Base-by-base conservation (phyloP, 2,329 filamentous ascomycete genomes). In the Diaporthe capsici region DNA sequence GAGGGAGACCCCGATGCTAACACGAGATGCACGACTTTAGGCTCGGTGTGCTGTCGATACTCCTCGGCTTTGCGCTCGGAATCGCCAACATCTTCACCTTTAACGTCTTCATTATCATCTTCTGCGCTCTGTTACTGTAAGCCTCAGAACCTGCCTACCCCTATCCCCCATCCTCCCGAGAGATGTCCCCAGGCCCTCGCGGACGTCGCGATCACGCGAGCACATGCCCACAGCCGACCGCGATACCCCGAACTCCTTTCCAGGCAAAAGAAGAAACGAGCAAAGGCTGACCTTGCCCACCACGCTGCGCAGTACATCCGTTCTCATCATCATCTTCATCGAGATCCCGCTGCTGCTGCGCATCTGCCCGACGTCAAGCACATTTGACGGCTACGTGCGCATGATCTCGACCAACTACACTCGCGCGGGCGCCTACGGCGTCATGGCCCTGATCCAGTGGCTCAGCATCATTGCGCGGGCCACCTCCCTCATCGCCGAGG, bases 331-430 rank as follows among this genome's bases (percentile, higher is more conserved):
- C 82, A 87, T 97, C 82, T 97, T 97, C 86, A 90, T 96, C 82
- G 94, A 99, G 85, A 93, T 99, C 25, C 97, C 97, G 39, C 93
- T 98, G 76, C 94, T 99, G 75, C 93, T 99, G 77, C 94, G 97
- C 86, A 98, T 99, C 87, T 99, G 97, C 88, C 97, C 97, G 75
- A 99, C 97, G 8, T 98, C 96, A 20, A 86, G 93, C 78, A 92
- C 91, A 79, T 99, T 99, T 87, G 97, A 99, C 84, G 88, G 87
- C 79, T 93, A 95, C 83, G 96, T 99, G 85, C 95, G 96, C 85
- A 93, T 91, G 82, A 94, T 99, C 88, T 95, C 95, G 78, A 98
- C 96, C 76, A 98, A 98, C 88, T 98, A 96, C 88, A 97, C 97
- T 93, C 95, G 97, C 85, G 96, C 96, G 28, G 94, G 88, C 75